Conservation (phyloP, 2,329 filamentous ascomycete genomes). For the Pseudocercospora ulei region DNA sequence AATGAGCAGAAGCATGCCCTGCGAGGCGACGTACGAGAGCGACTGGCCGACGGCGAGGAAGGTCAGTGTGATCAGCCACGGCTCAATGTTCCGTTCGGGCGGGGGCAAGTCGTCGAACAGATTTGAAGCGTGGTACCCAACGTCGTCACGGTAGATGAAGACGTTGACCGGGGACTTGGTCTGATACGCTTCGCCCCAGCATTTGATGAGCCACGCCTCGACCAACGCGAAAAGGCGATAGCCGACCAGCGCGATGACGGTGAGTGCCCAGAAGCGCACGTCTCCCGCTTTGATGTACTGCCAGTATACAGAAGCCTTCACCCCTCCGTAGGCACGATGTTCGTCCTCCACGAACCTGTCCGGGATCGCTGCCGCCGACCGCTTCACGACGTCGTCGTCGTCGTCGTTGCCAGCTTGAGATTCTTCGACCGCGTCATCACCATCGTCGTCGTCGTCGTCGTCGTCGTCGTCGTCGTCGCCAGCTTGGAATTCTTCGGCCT, state of each 20-base stretch:
- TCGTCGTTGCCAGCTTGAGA: constrained; percentile 27
- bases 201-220: constrained; percentile 72
- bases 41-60: constrained; percentile 55
- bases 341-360: constrained; percentile 76
- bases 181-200: constrained; percentile 71
- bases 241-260: constrained; percentile 53
- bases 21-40: constrained; percentile 51
- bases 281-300: constrained; percentile 74
- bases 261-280: constrained; percentile 59
- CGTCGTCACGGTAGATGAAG: constrained; percentile 15
- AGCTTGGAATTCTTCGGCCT: constrained; percentile 14
- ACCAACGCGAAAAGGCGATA: constrained; percentile 57
- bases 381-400: constrained; percentile 35
- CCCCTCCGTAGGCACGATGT: constrained; percentile 61
- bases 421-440: constrained; percentile 15
- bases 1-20: constrained; percentile 63
- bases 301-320: constrained; percentile 69
- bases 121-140: constrained; percentile 21
- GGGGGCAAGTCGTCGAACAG: constrained; percentile 51
- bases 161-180: constrained; percentile 18
- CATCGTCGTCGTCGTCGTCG: too few relatives aligned
- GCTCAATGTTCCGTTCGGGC: constrained; percentile 56
- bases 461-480: constrained; percentile 32
- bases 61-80: constrained; percentile 66
- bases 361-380: constrained; percentile 48